phyloP scores from a whole-genome alignment of 2,329 filamentous ascomycete species.

The Calonectria fujianensis region DNA sequence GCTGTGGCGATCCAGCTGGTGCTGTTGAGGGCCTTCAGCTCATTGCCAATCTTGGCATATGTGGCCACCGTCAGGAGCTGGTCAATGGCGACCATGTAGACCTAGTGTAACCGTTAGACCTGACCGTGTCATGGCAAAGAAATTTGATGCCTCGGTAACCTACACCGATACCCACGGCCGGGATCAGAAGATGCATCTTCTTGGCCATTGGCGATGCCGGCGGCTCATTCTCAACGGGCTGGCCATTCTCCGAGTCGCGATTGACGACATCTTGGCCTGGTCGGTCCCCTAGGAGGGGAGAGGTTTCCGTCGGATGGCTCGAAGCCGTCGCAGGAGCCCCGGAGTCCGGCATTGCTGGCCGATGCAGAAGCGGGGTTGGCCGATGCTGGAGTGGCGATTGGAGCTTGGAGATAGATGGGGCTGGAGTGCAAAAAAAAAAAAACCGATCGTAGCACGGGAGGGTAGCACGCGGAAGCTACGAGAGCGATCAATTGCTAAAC shows the following conservation, averaged over 20 bases:
- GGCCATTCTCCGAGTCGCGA: conserved; percentile 43
- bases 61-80: conserved; percentile 86
- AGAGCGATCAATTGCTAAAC: background rate
- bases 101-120: conserved; percentile 61
- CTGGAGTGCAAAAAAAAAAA: background rate
- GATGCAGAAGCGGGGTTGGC: conserved; percentile 25
- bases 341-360: conserved; percentile 41
- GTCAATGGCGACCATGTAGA: conserved; percentile 84
- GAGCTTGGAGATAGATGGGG: background rate
- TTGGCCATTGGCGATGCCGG: conserved; percentile 51
- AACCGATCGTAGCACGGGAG: background rate
- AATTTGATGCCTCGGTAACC: background rate
- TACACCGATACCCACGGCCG: conserved; percentile 63
- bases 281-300: conserved; percentile 54
- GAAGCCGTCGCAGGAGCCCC: conserved; percentile 12
- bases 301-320: conserved; percentile 49
- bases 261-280: conserved; percentile 6
- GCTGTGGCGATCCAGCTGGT: conserved; percentile 83
- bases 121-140: conserved; percentile 11
- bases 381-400: background rate
- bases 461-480: background rate
- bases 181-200: conserved; percentile 62
- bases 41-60: conserved; percentile 86
- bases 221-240: conserved; percentile 15
- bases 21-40: conserved; percentile 82